These are phyloP conservation scores for Suillus bovinus DNA, from an alignment of 768 basidiomycete genomes.

Conservation along the genomic window DNA sequence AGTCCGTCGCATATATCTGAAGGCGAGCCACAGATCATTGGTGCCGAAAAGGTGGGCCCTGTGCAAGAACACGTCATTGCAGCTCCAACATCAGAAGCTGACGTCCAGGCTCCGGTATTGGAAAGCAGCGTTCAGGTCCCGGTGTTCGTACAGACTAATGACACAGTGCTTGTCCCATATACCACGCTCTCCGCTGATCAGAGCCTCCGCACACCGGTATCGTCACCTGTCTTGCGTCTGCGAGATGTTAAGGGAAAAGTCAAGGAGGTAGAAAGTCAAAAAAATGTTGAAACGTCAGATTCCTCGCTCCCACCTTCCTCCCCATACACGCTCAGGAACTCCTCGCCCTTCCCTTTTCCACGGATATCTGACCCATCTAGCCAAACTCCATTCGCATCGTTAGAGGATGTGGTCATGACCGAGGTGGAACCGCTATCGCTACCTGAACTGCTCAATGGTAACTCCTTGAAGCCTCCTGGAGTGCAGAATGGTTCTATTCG, in stretches of 20 bases:
- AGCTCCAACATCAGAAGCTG: not conserved
- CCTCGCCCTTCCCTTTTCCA: not conserved
- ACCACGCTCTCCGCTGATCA: not conserved
- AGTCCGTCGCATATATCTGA: slow-evolving; percentile 10
- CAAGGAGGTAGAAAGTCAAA: slow-evolving; percentile 11
- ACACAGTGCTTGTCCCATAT: not conserved
- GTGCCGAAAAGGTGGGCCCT: not conserved
- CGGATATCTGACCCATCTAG: too few species aligned
- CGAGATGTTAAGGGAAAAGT: not conserved
- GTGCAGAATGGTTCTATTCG: not conserved
- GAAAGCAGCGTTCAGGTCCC: not conserved
- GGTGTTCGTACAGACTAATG: not conserved
- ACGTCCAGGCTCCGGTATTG: not conserved
- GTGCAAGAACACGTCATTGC: not conserved
- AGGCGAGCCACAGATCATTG: not conserved
- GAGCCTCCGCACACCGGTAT: slow-evolving; percentile 26
- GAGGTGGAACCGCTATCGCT: not conserved
- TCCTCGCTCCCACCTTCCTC: not conserved
- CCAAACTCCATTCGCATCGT: slow-evolving; percentile 16
- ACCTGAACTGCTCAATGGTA: not conserved
- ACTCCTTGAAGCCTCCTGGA: not conserved
- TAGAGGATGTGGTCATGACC: slow-evolving; percentile 1
- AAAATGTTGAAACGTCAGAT: not conserved
- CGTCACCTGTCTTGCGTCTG: slow-evolving; percentile 19
- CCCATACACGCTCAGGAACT: not conserved